Conservation (phyloP, 2,329 filamentous ascomycete genomes). For the Byssothecium circinans region DNA sequence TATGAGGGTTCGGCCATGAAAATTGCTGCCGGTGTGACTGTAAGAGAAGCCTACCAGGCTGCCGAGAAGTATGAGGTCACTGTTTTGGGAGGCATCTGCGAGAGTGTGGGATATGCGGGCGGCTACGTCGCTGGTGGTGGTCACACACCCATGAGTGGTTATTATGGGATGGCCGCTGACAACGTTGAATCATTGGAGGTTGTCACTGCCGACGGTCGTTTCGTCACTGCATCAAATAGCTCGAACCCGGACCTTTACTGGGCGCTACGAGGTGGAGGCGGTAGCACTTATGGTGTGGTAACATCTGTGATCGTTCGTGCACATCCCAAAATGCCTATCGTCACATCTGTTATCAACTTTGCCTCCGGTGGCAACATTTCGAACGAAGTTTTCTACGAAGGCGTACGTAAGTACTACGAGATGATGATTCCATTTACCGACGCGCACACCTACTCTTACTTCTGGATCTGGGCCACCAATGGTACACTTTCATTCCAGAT, state of each 20-base stretch:
- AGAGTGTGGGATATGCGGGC: conserved; percentile 52
- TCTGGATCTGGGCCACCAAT: conserved; percentile 8
- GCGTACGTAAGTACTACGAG: conserved; percentile 12
- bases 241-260: conserved; percentile 30
- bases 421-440: conserved; percentile 11
- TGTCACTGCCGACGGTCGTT: conserved; percentile 22
- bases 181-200: conserved; percentile 26
- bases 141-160: conserved; percentile 53
- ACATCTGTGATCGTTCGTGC: conserved; percentile 25
- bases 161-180: conserved; percentile 41
- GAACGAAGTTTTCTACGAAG: conserved; percentile 25
- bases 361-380: conserved; percentile 12
- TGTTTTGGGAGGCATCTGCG: conserved; percentile 27
- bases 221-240: conserved; percentile 19
- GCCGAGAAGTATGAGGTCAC: conserved; percentile 20
- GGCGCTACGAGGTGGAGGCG: conserved; percentile 32
- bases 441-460: conserved; percentile 18
- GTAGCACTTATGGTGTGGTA: conserved; percentile 29
- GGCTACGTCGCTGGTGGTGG: conserved; percentile 46
- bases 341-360: conserved; percentile 27
- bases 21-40: conserved; percentile 30
- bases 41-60: conserved; percentile 21
- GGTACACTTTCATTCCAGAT: conserved; percentile 11
- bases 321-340: conserved; percentile 17
- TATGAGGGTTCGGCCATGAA: conserved; percentile 25